A percentile compares a stretch with the other conserved stretches of the same genome.
phyloP scores from a whole-genome alignment of 2,329 filamentous ascomycete genomes.

The Pochonia chlamydosporia region DNA sequence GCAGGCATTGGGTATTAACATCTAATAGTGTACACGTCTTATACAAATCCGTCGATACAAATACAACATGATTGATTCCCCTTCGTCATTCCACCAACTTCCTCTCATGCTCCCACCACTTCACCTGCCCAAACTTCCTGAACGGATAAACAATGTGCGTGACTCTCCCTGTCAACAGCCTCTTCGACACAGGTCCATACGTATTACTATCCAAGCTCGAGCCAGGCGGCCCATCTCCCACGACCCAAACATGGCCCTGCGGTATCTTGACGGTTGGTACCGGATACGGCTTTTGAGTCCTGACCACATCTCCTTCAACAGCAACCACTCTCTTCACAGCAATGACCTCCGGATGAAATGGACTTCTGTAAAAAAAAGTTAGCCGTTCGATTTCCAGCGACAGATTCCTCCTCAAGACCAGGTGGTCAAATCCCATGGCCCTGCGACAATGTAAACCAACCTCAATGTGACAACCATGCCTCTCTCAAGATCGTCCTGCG shows the following conservation, averaged over 20 bases:
- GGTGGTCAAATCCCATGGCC: too few relatives aligned
- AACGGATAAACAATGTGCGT: slow-evolving; percentile 67
- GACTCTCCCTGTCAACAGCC: slow-evolving; percentile 69
- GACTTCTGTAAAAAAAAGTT: slow-evolving; percentile 50
- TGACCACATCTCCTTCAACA: slow-evolving; percentile 71
- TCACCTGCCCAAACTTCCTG: slow-evolving; percentile 49
- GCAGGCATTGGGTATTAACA: too few relatives aligned
- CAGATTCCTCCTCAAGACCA: too few relatives aligned
- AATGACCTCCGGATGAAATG: slow-evolving; percentile 60
- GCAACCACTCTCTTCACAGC: slow-evolving; percentile 81
- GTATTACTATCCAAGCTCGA: slow-evolving; percentile 79
- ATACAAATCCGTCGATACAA: neutral
- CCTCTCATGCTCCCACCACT: slow-evolving; percentile 49
- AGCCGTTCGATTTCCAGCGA: neutral
- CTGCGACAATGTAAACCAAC: too few relatives aligned
- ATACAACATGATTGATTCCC: neutral
- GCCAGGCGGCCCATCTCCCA: slow-evolving; percentile 73
- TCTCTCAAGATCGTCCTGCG: slow-evolving; percentile 52
- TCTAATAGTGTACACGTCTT: too few relatives aligned
- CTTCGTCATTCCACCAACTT: slow-evolving; percentile 14
- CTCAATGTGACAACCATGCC: slow-evolving; percentile 72
- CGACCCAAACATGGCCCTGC: slow-evolving; percentile 86
- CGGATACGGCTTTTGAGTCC: slow-evolving; percentile 56
- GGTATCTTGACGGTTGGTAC: slow-evolving; percentile 59
- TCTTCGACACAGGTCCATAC: slow-evolving; percentile 77